Evolutionary conservation across 2,329 filamentous ascomycete species (phyloP), one percentile per base, ranked within the genome.

Genomic region (Colletotrichum melonis): DNA sequence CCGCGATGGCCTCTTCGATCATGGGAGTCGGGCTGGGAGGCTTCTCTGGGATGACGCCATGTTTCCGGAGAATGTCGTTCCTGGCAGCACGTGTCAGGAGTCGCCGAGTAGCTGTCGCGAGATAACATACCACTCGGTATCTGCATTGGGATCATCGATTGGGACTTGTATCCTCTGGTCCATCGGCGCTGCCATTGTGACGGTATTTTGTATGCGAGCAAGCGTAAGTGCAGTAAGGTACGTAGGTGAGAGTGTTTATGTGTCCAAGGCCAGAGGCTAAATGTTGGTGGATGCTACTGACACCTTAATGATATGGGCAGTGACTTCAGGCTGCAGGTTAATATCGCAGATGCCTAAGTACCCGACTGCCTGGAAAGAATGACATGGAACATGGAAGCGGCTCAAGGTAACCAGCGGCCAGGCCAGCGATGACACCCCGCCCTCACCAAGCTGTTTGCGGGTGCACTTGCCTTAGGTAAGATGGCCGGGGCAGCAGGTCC

Each of bases 41-140:
- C 82, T 98, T 98, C 82, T 98, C 95, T n/a, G 97, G 97, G 75
- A 99, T 98, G 77, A 99, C 89, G 76, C 95, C 95, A 86, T 99
- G 95, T 83, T 97, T 97, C 78, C 97, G 94, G 71, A 99, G 92
- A 80, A 99, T 99, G 78, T 99, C 97, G 82, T 99, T 99, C 95
- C 95, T 98, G 67, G 71, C 67, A 46, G 52, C 49, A 63, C 55
- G 63, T 64, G 68, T 74, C 72, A 75, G 69, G 59, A n/a, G 62
- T 26, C 54, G 67, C 69, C 56, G 67, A 56, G 57, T 38, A 72
- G 57, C 64, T 60, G 76, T 79, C 77, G 77, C 77, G 74, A 74
- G 76, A 75, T 42, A 70, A 73, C 78, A 73, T 86, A 95, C 97
- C 97, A 99, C 92, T 99, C 97, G 75, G 97, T 99, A 82, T 99